Conservation (phyloP, 257 asterid genomes). For the Knoxia roxburghii region DNA sequence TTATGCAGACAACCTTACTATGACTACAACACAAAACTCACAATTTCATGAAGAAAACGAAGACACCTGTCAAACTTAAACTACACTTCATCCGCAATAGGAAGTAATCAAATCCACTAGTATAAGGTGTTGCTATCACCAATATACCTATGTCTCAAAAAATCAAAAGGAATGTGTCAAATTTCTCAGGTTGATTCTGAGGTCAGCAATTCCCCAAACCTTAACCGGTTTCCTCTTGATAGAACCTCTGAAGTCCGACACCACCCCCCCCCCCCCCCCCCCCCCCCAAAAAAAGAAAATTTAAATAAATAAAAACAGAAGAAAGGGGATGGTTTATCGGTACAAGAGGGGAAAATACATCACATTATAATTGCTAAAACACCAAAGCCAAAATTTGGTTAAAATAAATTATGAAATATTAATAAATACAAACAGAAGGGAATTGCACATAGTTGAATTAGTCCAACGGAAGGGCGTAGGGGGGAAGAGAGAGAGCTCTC, state of each 20-base stretch:
- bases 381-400: neutral
- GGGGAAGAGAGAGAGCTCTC: neutral
- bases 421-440: neutral
- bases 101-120: slow-evolving; percentile 94
- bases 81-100: slow-evolving; percentile 92
- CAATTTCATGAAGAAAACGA: slow-evolving; percentile 60
- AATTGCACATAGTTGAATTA: no score
- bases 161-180: slow-evolving; percentile 18
- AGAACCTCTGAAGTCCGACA: no score
- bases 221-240: neutral
- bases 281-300: no score
- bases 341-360: neutral
- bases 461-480: neutral
- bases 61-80: slow-evolving; percentile 83
- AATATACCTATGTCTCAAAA: slow-evolving; percentile 62
- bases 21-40: slow-evolving; percentile 30
- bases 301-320: neutral
- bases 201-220: neutral
- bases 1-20: neutral
- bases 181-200: neutral
- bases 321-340: neutral
- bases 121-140: slow-evolving; percentile 92
- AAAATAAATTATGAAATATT: neutral
- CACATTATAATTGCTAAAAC: neutral
- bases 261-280: no score